phyloP scores from a whole-genome alignment of 1,284 basidiomycete genomes.

The Melampsora americana region DNA sequence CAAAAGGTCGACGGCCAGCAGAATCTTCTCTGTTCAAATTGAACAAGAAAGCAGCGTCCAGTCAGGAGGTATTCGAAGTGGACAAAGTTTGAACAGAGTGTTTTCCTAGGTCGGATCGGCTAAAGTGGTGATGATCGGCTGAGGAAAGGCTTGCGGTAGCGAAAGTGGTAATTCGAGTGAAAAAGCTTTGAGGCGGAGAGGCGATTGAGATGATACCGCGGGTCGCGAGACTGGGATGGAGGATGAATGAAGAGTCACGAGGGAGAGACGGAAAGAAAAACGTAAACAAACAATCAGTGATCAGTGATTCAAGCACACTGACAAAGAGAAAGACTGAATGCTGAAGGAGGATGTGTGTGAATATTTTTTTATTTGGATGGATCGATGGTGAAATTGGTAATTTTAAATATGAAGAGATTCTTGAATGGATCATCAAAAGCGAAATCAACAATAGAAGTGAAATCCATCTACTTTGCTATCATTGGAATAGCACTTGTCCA shows the following conservation, averaged over 20 bases:
- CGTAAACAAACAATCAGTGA: neutral
- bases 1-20: slow-evolving; percentile 29
- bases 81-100: neutral
- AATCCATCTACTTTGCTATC: too few relatives aligned
- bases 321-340: slow-evolving; percentile 1
- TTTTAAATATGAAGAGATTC: too few relatives aligned
- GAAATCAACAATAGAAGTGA: too few relatives aligned
- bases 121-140: neutral
- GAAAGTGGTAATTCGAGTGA: neutral
- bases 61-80: slow-evolving; percentile 1
- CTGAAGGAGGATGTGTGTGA: slow-evolving; percentile 17
- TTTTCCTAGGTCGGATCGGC: neutral
- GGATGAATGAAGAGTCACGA: neutral
- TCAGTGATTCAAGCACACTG: neutral
- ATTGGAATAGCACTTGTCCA: too few relatives aligned
- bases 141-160: neutral
- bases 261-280: slow-evolving; percentile 10
- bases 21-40: neutral
- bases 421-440: too few relatives aligned
- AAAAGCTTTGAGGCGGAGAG: slow-evolving; percentile 22
- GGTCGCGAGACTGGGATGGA: slow-evolving; percentile 41
- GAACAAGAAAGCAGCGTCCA: slow-evolving; percentile 31
- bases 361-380: too few relatives aligned
- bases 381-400: neutral
- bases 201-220: slow-evolving; percentile 19